Conservation (phyloP, 371 early-diverging fungal genomes). For the Mortierella sp. region DNA sequence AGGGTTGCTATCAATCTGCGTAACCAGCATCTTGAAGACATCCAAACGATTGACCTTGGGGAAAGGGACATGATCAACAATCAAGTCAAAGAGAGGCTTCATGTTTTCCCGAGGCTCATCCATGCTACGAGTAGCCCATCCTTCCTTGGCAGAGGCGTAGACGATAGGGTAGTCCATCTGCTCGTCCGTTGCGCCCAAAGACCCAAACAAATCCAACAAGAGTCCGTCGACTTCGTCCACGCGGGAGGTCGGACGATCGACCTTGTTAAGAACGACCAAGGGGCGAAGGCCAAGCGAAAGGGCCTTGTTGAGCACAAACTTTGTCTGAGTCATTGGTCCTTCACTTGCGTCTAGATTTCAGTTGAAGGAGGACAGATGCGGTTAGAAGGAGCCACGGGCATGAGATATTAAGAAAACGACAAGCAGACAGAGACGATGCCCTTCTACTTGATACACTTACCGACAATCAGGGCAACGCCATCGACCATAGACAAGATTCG, state of each 20-base stretch:
- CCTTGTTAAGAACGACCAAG: conserved; percentile 85
- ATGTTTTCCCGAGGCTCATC: conserved; percentile 62
- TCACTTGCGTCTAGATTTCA: conserved; percentile 76
- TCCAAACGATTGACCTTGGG: conserved; percentile 71
- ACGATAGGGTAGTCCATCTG: conserved; percentile 81
- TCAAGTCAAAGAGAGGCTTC: conserved; percentile 76
- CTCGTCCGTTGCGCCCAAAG: conserved; percentile 79
- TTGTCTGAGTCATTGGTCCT: conserved; percentile 89
- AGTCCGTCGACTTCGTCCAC: conserved; percentile 80
- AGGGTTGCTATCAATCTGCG: conserved; percentile 82
- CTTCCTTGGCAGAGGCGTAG: conserved; percentile 85
- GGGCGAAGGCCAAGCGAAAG: conserved; percentile 73
- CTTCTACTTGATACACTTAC: conserved; percentile 15
- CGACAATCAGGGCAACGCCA: conserved; percentile 82
- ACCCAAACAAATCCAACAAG: conserved; percentile 81
- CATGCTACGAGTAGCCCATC: conserved; percentile 75
- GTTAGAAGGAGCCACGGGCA: neutral
- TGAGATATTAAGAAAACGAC: too few species aligned
- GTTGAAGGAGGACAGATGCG: neutral
- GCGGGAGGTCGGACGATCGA: conserved; percentile 80
- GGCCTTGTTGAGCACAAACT: conserved; percentile 86
- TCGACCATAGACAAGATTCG: conserved; percentile 88
- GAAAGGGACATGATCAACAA: conserved; percentile 73
- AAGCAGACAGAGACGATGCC: neutral
- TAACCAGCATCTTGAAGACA: conserved; percentile 85